Percentiles rank a stretch among this genome's conserved stretches.
phyloP scores from a whole-genome alignment of 2,329 filamentous ascomycete species.

The Tympanopsis confertula region DNA sequence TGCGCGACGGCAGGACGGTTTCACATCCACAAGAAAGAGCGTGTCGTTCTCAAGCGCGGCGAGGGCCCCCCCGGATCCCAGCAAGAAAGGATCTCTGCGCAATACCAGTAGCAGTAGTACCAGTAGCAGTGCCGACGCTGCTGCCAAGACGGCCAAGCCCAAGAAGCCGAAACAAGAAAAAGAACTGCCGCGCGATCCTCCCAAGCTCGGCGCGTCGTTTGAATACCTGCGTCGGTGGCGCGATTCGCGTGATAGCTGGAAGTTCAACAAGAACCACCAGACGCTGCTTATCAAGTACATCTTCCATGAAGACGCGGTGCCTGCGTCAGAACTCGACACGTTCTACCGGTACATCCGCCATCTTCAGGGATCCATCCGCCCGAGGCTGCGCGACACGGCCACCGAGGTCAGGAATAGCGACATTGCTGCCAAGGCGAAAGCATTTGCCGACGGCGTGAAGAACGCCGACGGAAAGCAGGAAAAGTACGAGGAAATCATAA shows the following conservation, averaged over 20 bases:
- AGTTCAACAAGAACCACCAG: slow-evolving; percentile 93
- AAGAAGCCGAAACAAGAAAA: slow-evolving; percentile 12
- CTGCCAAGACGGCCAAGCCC: slow-evolving; percentile 19
- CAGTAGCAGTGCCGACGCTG: slow-evolving; percentile 20
- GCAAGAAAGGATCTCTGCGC: too few species aligned
- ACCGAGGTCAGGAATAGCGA: slow-evolving; percentile 46
- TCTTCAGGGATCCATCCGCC: slow-evolving; percentile 63
- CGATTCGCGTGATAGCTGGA: slow-evolving; percentile 63
- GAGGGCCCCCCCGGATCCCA: too few species aligned
- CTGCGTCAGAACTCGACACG: slow-evolving; percentile 53
- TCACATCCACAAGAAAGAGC: too few species aligned
- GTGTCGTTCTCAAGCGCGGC: too few species aligned
- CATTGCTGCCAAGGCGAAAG: slow-evolving; percentile 32
- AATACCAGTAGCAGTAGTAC: slow-evolving; percentile 14
- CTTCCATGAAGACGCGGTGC: slow-evolving; percentile 62
- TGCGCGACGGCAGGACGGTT: too few species aligned
- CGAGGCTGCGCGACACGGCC: slow-evolving; percentile 56
- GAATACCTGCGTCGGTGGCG: slow-evolving; percentile 70
- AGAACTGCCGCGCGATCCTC: slow-evolving; percentile 16
- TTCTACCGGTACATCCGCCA: slow-evolving; percentile 71
- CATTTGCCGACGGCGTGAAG: slow-evolving; percentile 35
- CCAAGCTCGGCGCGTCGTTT: slow-evolving; percentile 52
- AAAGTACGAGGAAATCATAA: slow-evolving; percentile 44
- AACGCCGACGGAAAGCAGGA: slow-evolving; percentile 36
- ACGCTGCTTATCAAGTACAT: slow-evolving; percentile 73